Evolutionary conservation across 164 flowering plant genomes (phyloP).

Genomic region (Stephania cephalantha): DNA sequence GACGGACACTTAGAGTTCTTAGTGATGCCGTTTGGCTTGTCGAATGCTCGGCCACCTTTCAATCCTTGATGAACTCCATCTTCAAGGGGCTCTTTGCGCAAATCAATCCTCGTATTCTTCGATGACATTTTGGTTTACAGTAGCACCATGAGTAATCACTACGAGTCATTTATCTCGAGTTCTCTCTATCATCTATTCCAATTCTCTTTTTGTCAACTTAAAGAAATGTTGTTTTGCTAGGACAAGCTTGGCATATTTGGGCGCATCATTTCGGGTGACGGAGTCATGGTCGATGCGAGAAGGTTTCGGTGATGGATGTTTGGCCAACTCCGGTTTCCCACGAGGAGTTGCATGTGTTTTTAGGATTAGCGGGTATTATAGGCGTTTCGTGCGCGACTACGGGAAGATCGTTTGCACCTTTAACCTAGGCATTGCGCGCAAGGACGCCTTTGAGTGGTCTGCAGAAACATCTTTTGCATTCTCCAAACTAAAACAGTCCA

Average conservation of each 20-base stretch:
- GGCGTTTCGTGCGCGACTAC: background rate
- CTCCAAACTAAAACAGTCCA: background rate
- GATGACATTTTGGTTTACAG: constrained; percentile 1
- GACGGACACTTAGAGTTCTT: too few relatives aligned
- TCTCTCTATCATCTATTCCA: too few relatives aligned
- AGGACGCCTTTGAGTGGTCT: background rate
- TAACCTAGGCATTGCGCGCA: background rate
- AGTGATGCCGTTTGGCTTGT: background rate
- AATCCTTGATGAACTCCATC: background rate
- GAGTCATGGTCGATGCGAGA: background rate
- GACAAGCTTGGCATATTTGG: background rate
- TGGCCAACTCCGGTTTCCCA: background rate
- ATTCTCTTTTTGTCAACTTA: too few relatives aligned
- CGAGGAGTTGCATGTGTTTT: background rate
- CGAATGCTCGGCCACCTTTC: background rate
- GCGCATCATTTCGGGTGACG: background rate
- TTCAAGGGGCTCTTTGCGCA: background rate
- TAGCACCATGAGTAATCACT: background rate
- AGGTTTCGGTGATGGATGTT: background rate
- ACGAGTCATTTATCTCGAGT: background rate
- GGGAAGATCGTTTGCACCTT: background rate
- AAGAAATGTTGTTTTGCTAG: too few relatives aligned
- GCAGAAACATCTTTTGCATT: background rate
- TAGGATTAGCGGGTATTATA: background rate
- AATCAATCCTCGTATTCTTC: background rate